Base-by-base conservation (phyloP, 257 asterid species). In the Voacanga thouarsii region DNA sequence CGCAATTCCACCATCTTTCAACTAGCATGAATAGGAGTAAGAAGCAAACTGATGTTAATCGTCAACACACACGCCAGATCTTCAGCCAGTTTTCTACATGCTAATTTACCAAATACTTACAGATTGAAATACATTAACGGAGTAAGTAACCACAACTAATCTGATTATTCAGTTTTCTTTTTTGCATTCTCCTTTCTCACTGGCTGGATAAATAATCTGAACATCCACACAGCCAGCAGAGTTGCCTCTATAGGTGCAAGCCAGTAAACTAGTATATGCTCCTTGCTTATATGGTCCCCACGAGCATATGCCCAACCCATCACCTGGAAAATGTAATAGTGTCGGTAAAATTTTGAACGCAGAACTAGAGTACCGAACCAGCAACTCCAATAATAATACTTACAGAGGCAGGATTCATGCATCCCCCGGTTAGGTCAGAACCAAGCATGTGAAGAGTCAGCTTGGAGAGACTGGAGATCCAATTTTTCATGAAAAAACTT, bases 341-440 rank as follows among this genome's bases (percentile, higher is more conserved):
- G 55, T 67, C 30, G 39, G 67, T 5, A 30, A 37, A 9, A 65
- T 1, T 57, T 39, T 39, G 24, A 26, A 23, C 14, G n/a, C n/a
- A 75, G 14, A 45, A 41, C 23, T 19, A n/a, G 5, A 44, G 43
- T 19, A 30, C 0, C 15, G 47, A 18, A 45, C 14, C 8, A 50
- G 12, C 43, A 33, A 30, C 33, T 60, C 61, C 16, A 51, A 76
- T 30, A 39, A 21, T 21, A 81, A 47, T 69, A 77, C 94, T 88
- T 85, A 94, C 98, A 55, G 98, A 88, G 63, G 97, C 98, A 15
- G 98, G 98, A 88, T 94, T 94, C 98, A 94, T 94, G 90, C 93
- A 90, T 71, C 98, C 98, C 4, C 98, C 98, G 0, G 98, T 94
- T 51, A 94, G 87, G 83, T 94, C 98, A 60, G 98, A 90, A 77